Base-by-base conservation (phyloP, 2,329 filamentous ascomycete species). In the Parasarocladium wereldwijsianum region DNA sequence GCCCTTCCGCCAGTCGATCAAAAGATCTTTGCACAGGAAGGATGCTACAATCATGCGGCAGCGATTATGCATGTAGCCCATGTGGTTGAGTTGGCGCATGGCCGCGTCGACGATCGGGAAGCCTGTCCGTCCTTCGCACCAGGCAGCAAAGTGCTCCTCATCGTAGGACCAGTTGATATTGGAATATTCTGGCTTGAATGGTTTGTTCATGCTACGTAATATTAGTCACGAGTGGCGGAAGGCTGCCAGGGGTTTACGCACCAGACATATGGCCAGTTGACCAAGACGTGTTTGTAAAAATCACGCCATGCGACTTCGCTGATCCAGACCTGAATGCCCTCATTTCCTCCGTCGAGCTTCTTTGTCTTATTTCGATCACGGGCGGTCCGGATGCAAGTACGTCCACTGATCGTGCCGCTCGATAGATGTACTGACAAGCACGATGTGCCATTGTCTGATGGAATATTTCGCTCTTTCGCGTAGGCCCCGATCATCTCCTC, bases 201-300 rank as follows among this genome's bases (percentile, higher is more conserved):
- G 65, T 32, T 70, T 71, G 50, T 70, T 68, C 66, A 71, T 70
- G 32, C 57, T 50, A 17, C 11, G 7, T 4, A n/a, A 9, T 16
- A 24, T 24, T 13, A 24, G 22, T 13, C 6, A 24, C 15, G 11
- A 11, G 22, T 5, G 7, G 5, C 11, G 22, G 6, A 13, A 12
- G 22, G n/a, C 7, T 12, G 8, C n/a, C 12, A 11, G n/a, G n/a
- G n/a, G 9, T 19, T 6, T 16, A 50, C 64, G 45, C 52, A 74
- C 73, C 76, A 83, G 6, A 85, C 62, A 42, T 85, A 86, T 0
- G 86, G 86, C 82, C 83, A 93, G 36, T 86, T 60, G 1, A 76
- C 80, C 5, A 93, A 55, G 3, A 93, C 80, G 47, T 90, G 81
- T 43, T 76, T 83, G 55, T 92, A 92, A 44, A 92, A 92, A 43